Conservation (phyloP, 1,139 yeast genomes). For the Debaryomycetaceae sp. region DNA sequence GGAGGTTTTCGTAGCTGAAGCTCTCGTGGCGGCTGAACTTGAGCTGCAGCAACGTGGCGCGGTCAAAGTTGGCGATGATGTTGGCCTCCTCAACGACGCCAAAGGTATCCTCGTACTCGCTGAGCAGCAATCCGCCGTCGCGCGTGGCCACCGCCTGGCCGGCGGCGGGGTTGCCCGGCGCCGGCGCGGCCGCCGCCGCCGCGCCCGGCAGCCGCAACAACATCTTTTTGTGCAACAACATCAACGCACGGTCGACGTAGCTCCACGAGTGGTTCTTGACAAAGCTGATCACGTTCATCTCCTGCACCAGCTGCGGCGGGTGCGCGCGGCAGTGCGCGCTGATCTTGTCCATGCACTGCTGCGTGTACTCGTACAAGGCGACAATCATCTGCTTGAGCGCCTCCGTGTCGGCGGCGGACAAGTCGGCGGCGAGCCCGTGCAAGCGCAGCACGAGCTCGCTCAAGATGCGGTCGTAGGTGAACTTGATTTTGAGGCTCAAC, state of each 20-base stretch:
- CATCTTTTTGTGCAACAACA: constrained; percentile 53
- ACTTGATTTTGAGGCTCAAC: constrained; percentile 49
- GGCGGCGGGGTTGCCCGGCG: too few relatives aligned
- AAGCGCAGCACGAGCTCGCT: constrained; percentile 47
- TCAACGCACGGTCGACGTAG: constrained; percentile 53
- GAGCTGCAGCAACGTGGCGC: constrained; percentile 32
- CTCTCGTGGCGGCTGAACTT: constrained; percentile 30
- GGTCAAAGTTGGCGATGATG: constrained; percentile 31
- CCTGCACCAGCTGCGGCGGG: constrained; percentile 33
- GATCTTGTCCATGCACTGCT: constrained; percentile 36
- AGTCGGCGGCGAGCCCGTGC: constrained; percentile 35
- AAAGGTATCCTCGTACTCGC: constrained; percentile 40
- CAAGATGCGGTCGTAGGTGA: constrained; percentile 46
- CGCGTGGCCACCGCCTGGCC: too few relatives aligned
- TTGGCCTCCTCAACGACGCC: constrained; percentile 37
- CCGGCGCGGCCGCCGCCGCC: too few relatives aligned
- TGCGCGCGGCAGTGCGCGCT: constrained; percentile 19
- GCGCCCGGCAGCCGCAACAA: constrained; percentile 23
- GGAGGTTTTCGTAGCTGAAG: constrained; percentile 46
- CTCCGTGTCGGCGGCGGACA: constrained; percentile 36
- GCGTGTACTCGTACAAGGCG: constrained; percentile 46
- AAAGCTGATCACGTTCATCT: constrained; percentile 44
- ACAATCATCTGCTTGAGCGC: constrained; percentile 45
- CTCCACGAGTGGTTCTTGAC: constrained; percentile 48
- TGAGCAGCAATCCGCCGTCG: constrained; percentile 27